These are phyloP conservation scores for Dactylis glomerata DNA, from an alignment of 176 grass and related monocot species.

Conservation along the genomic window DNA sequence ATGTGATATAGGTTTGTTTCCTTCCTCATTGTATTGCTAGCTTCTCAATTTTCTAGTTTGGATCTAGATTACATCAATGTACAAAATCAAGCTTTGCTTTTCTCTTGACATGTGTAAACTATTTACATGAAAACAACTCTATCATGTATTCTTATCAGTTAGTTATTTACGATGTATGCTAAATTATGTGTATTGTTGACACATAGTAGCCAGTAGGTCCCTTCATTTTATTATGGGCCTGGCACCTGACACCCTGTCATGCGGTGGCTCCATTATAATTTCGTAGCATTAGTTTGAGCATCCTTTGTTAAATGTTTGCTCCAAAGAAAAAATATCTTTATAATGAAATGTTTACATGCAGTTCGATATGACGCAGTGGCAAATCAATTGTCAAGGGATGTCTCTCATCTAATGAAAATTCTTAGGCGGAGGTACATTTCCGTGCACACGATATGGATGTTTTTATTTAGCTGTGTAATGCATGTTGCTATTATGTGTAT, in stretches of 20 bases:
- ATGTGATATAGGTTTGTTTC: constrained; percentile 75
- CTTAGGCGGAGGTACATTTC: constrained; percentile 79
- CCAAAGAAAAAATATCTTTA: background rate
- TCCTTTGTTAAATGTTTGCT: background rate
- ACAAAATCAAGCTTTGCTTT: constrained; percentile 1
- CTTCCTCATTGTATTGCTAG: background rate
- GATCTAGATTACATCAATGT: background rate
- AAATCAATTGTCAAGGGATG: constrained; percentile 61
- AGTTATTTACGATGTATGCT: background rate
- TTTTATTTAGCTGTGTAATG: background rate
- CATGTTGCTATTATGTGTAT: constrained; percentile 2
- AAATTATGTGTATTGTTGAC: background rate
- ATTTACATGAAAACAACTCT: background rate
- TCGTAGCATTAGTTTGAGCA: background rate
- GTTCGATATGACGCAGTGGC: constrained; percentile 71
- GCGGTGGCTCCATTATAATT: background rate
- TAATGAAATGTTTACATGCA: constrained; percentile 34
- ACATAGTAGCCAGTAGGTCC: background rate
- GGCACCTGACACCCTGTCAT: background rate
- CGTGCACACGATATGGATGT: background rate
- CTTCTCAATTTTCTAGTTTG: background rate
- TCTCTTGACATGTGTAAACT: background rate
- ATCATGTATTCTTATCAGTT: background rate
- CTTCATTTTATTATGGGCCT: background rate
- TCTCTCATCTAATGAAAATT: constrained; percentile 70